phyloP scores from a whole-genome alignment of 2,329 filamentous ascomycete species.

The Setomelanomma holmii region DNA sequence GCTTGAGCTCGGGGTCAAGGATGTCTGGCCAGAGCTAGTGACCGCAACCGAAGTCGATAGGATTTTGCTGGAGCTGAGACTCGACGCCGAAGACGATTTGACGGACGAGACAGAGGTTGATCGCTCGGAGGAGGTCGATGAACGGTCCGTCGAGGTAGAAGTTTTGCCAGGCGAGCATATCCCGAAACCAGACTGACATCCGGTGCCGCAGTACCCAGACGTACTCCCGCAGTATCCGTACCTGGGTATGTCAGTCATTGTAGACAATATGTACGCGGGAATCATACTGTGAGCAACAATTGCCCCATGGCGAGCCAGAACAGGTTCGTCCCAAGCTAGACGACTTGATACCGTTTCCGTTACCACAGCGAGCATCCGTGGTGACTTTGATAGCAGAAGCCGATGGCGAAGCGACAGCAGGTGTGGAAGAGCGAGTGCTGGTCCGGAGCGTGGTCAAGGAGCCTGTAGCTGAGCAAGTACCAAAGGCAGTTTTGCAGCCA shows the following conservation, averaged over 20 bases:
- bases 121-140: not conserved
- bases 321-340: not conserved
- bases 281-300: not conserved
- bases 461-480: not conserved
- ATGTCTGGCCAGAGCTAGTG: not conserved
- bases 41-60: not conserved
- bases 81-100: not conserved
- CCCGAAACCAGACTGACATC: not conserved
- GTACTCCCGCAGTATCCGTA: not conserved
- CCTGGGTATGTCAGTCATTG: not conserved
- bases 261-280: too few relatives aligned
- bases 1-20: not conserved
- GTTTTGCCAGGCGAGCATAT: not conserved
- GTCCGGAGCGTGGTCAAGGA: not conserved
- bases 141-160: not conserved
- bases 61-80: not conserved
- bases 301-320: not conserved
- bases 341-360: not conserved
- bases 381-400: not conserved
- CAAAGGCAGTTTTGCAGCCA: not conserved
- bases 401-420: not conserved
- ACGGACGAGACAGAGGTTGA: too few relatives aligned
- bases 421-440: not conserved
- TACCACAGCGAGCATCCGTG: not conserved
- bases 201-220: not conserved